Base-by-base conservation (phyloP, 495 filamentous ascomycete genomes). In the Copromyces sp. region DNA sequence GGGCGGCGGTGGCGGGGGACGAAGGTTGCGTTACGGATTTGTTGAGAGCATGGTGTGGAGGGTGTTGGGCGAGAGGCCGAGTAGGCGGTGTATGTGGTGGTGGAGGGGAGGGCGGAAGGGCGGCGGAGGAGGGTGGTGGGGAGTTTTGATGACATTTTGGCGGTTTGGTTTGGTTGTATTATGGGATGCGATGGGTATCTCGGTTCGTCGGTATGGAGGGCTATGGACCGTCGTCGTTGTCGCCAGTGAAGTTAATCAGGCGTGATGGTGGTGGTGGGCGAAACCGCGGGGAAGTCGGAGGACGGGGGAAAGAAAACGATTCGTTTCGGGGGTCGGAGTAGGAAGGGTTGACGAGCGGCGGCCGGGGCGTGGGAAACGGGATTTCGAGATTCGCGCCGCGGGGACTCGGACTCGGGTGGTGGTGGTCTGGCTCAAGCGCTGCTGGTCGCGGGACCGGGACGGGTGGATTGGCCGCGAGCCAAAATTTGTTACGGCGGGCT, bases 1-100 rank as follows among this genome's bases (percentile, higher is more conserved):
- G 95, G 95, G 5, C 94, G 90, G 77, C 92, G 90, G 17, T 93
- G 93, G 4, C 96, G 94, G 41, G 87, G 89, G 78, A 99, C 88
- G 73, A 97, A 92, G n/a, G 91, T 92, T 35, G 95, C 96, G 79
- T 94, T 88, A n/a, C 93, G 92, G 80, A 84, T 72, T 78, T 87
- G 69, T 47, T 75, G n/a, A 47, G 73, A 3, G 37, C n/a, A 69
- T 68, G 70, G 20, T 16, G 17, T 73, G 78, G 75, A 76, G 78
- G 78, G 37, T 82, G 53, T 16, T 42, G 45, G 65, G 68, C 39
- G 17, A 37, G 39, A 35, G 11, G 53, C 14, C 24, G 47, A 16
- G 37, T 65, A 69, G 70, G 47, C 53, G 6, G 53, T 61, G 53
- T 61, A 61, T 61, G 53, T 61, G 72, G 53, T 41, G 44, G 74